phyloP scores from a whole-genome alignment of 2,329 filamentous ascomycete genomes.

The Hirsutella minnesotensis region DNA sequence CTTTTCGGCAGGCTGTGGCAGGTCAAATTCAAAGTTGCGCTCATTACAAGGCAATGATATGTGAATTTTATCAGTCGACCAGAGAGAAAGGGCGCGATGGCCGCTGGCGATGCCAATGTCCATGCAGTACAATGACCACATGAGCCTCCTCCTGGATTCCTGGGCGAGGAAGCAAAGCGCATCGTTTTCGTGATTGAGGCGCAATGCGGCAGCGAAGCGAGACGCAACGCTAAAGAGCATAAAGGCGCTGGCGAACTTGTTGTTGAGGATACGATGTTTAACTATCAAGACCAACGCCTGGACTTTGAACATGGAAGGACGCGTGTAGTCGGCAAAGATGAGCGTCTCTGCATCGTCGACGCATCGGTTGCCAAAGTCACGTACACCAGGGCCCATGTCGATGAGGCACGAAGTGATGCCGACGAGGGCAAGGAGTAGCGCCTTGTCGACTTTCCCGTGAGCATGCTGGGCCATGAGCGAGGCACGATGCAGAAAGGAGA shows the following conservation, averaged over 20 bases:
- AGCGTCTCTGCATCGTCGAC: conserved; percentile 42
- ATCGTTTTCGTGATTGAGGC: conserved; percentile 29
- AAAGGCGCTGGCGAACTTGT: conserved; percentile 31
- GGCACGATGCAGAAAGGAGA: conserved; percentile 46
- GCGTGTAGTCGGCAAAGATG: conserved; percentile 40
- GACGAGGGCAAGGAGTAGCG: conserved; percentile 40
- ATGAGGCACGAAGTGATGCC: conserved; percentile 45
- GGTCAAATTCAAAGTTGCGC: conserved; percentile 41
- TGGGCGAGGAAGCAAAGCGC: conserved; percentile 27
- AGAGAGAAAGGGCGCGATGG: conserved; percentile 32
- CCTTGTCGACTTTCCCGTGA: conserved; percentile 41
- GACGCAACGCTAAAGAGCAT: conserved; percentile 31
- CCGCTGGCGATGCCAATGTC: conserved; percentile 30
- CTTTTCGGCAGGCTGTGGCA: conserved; percentile 41
- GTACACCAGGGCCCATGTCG: conserved; percentile 38
- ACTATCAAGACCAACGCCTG: conserved; percentile 33
- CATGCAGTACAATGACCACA: conserved; percentile 32
- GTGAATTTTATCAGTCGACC: conserved; percentile 27
- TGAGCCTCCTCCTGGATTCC: conserved; percentile 28
- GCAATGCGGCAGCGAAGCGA: conserved; percentile 28
- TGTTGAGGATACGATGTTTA: conserved; percentile 31
- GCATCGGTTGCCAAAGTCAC: conserved; percentile 40
- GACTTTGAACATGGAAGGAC: conserved; percentile 44
- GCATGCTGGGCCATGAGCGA: conserved; percentile 49
- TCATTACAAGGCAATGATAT: conserved; percentile 30